phyloP scores from a whole-genome alignment of 2,329 filamentous ascomycete genomes.

The Aspergillus proliferans region DNA sequence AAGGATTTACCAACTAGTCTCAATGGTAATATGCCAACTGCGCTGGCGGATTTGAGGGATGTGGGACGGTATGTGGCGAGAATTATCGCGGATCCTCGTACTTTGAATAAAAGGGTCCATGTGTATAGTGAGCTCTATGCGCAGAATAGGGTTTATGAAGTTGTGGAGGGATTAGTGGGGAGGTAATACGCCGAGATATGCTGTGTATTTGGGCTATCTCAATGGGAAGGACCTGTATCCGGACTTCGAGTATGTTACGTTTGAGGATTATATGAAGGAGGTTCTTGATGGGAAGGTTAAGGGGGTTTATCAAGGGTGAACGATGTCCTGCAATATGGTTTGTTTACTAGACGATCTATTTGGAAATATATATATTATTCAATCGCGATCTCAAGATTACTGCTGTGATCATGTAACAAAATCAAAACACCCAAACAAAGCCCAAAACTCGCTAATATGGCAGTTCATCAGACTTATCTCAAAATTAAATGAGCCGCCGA shows the following conservation, averaged over 20 bases:
- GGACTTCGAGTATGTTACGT: constrained; percentile 23
- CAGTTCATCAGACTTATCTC: too few relatives aligned
- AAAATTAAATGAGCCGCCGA: too few relatives aligned
- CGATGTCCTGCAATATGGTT: neutral
- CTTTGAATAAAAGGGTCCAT: constrained; percentile 41
- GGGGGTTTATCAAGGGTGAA: neutral
- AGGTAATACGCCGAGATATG: constrained; percentile 46
- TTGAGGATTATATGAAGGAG: neutral
- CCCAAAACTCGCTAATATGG: too few relatives aligned
- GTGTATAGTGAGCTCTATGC: constrained; percentile 37
- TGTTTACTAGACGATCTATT: too few relatives aligned
- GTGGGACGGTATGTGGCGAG: constrained; percentile 43
- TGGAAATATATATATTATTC: too few relatives aligned
- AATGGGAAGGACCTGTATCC: constrained; percentile 46
- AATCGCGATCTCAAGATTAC: too few relatives aligned
- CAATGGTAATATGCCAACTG: constrained; percentile 33
- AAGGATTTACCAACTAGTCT: constrained; percentile 21
- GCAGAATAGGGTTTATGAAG: constrained; percentile 34
- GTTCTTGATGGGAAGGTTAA: neutral
- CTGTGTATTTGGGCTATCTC: constrained; percentile 46
- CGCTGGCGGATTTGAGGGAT: constrained; percentile 42
- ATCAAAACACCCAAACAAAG: too few relatives aligned
- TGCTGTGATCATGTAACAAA: too few relatives aligned
- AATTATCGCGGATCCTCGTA: constrained; percentile 45
- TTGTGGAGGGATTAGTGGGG: constrained; percentile 41